These are phyloP conservation scores for Thraustochytrium sp. DNA, from an alignment of 352 stramenopile genomes.

Conservation along the genomic window DNA sequence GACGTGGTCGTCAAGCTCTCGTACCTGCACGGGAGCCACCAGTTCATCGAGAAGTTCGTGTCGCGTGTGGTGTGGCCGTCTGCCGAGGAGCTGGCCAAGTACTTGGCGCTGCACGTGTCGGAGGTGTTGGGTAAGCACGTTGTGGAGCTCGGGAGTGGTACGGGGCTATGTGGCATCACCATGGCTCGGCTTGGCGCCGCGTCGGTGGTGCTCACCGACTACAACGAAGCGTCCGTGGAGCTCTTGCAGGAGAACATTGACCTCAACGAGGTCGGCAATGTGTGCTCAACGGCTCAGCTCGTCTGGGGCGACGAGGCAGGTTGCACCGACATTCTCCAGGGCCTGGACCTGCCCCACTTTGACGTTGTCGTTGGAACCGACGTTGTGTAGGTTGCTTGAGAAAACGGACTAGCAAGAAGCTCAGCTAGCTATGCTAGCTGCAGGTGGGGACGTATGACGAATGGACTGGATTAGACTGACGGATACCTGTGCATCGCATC, in stretches of 20 bases:
- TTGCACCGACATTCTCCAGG: background rate
- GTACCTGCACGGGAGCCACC: background rate
- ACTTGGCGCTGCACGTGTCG: conserved; percentile 57
- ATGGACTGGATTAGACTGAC: too few species aligned
- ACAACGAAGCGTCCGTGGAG: conserved; percentile 27
- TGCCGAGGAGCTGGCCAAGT: conserved; percentile 25
- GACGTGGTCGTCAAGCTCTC: conserved; percentile 6
- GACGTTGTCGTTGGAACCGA: conserved; percentile 34
- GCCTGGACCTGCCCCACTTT: background rate
- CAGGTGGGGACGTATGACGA: too few species aligned
- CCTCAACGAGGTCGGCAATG: background rate
- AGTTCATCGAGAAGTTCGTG: conserved; percentile 35
- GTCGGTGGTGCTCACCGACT: conserved; percentile 1
- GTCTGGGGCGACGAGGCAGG: background rate
- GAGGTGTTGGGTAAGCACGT: conserved; percentile 57
- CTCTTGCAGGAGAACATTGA: conserved; percentile 29
- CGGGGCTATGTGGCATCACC: conserved; percentile 48
- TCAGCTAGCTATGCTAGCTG: too few species aligned
- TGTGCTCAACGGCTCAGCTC: background rate
- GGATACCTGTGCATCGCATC: background rate
- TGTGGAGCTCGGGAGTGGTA: conserved; percentile 62
- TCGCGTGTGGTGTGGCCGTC: conserved; percentile 33
- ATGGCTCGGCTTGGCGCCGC: background rate
- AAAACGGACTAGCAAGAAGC: too few species aligned
- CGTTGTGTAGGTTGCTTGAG: background rate